These are phyloP conservation scores for Aspergillus floridensis DNA, from an alignment of 2,329 filamentous ascomycete species.

Conservation along the genomic window DNA sequence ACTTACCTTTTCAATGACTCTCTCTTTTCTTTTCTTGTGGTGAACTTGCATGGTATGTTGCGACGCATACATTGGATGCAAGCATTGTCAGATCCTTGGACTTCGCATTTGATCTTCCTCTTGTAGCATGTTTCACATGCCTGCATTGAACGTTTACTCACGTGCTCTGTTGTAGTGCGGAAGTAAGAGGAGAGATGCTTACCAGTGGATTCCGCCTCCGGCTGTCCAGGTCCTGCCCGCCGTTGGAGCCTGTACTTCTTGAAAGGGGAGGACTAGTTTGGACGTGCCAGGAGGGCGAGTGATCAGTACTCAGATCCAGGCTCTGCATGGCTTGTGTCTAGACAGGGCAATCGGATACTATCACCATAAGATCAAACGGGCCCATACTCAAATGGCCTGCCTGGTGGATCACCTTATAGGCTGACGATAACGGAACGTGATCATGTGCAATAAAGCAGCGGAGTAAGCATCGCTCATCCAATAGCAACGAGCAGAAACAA, in stretches of 20 bases:
- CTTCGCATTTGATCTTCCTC: slow-evolving; percentile 87
- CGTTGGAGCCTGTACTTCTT: slow-evolving; percentile 8
- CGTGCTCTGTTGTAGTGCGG: not conserved
- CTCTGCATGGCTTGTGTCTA: slow-evolving; percentile 20
- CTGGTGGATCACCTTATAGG: slow-evolving; percentile 3
- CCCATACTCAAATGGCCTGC: slow-evolving; percentile 9
- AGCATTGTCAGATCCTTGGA: slow-evolving; percentile 67
- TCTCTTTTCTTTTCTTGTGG: slow-evolving; percentile 88
- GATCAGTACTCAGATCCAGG: slow-evolving; percentile 3
- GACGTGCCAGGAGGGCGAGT: slow-evolving; percentile 7
- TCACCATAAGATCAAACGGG: slow-evolving; percentile 10
- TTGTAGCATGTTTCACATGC: slow-evolving; percentile 92
- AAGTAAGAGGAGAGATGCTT: slow-evolving; percentile 12
- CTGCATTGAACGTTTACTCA: slow-evolving; percentile 43
- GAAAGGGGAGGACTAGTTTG: slow-evolving; percentile 9
- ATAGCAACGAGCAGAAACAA: not conserved
- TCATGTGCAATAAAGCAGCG: not conserved
- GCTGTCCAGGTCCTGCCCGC: slow-evolving; percentile 7
- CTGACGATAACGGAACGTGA: not conserved
- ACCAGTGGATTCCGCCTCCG: slow-evolving; percentile 23
- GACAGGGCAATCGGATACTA: slow-evolving; percentile 1
- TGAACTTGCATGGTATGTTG: slow-evolving; percentile 91
- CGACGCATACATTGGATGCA: slow-evolving; percentile 93
- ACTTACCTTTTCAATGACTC: slow-evolving; percentile 82
- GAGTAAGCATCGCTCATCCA: not conserved